Evolutionary conservation across 768 basidiomycete genomes (phyloP).

Genomic region (Leccinum olivaceopallidum): DNA sequence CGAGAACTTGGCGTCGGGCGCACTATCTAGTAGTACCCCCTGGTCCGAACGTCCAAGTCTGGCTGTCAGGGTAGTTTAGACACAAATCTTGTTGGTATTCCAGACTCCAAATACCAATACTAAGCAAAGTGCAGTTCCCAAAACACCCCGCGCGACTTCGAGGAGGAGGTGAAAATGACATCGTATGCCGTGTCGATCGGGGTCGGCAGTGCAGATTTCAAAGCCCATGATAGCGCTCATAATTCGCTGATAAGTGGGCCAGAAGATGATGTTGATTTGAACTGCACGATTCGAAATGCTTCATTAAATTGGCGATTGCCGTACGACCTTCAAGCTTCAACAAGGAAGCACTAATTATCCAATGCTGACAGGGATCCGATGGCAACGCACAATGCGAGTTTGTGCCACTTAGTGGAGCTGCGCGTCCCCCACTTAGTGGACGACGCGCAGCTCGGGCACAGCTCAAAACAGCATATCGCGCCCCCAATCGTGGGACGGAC

Average conservation of each 20-base stretch:
- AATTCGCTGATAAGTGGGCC: too few relatives aligned
- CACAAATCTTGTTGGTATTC: too few relatives aligned
- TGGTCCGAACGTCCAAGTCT: background rate
- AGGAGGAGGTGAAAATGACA: background rate
- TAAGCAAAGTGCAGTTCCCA: too few relatives aligned
- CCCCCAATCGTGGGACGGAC: background rate
- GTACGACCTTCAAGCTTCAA: too few relatives aligned
- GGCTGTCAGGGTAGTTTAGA: too few relatives aligned
- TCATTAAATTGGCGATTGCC: too few relatives aligned
- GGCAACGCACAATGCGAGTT: background rate
- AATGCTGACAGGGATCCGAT: background rate
- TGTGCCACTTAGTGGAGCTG: background rate
- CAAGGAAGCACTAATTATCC: background rate
- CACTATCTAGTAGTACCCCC: background rate
- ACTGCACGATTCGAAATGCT: too few relatives aligned
- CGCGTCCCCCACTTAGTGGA: background rate
- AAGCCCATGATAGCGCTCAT: too few relatives aligned
- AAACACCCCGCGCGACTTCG: too few relatives aligned
- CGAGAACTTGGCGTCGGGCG: background rate
- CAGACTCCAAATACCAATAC: too few relatives aligned
- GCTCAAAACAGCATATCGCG: background rate
- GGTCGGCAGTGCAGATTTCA: too few relatives aligned
- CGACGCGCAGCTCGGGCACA: background rate
- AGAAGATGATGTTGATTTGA: too few relatives aligned
- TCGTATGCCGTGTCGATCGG: background rate